Evolutionary conservation across 805 yeast species (phyloP).

Genomic region (Starmerella etchellsii): DNA sequence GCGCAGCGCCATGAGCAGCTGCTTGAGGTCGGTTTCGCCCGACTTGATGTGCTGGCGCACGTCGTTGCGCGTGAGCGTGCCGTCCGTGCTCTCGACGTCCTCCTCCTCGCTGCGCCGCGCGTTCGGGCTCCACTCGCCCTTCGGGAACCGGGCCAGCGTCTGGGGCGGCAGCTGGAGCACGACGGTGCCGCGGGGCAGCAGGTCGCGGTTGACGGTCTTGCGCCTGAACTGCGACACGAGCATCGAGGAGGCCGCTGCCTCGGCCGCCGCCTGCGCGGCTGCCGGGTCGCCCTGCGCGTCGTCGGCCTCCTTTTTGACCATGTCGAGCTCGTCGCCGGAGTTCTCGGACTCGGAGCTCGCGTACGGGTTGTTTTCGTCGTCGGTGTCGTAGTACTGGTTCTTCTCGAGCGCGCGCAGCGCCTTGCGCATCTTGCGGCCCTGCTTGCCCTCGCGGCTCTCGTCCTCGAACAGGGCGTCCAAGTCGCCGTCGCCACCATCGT

Average conservation of each 20-base stretch:
- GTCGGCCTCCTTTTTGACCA: conserved; percentile 31
- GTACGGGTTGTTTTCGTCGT: conserved; percentile 76
- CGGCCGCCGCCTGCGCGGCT: conserved; percentile 9
- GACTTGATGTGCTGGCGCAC: conserved; percentile 48
- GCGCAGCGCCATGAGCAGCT: conserved; percentile 47
- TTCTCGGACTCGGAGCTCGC: conserved; percentile 50
- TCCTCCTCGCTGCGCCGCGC: conserved; percentile 24
- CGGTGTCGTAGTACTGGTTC: conserved; percentile 74
- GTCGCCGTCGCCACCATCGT: conserved; percentile 43
- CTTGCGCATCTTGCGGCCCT: conserved; percentile 74
- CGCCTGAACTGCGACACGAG: conserved; percentile 23
- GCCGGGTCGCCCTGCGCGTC: conserved; percentile 4
- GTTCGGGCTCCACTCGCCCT: conserved; percentile 74
- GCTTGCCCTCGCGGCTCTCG: conserved; percentile 53
- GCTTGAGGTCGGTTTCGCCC: conserved; percentile 40
- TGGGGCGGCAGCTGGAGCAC: conserved; percentile 51
- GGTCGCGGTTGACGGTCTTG: conserved; percentile 29
- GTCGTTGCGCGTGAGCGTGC: conserved; percentile 51
- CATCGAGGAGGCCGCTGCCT: conserved; percentile 3
- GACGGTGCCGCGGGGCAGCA: conserved; percentile 40
- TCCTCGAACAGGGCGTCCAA: conserved; percentile 56
- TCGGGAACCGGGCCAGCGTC: conserved; percentile 53
- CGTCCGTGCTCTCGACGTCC: conserved; percentile 23
- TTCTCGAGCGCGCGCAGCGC: conserved; percentile 76
- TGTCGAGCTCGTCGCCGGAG: conserved; percentile 26